phyloP scores from a whole-genome alignment of 164 flowering plant species.

The Santalum album region DNA sequence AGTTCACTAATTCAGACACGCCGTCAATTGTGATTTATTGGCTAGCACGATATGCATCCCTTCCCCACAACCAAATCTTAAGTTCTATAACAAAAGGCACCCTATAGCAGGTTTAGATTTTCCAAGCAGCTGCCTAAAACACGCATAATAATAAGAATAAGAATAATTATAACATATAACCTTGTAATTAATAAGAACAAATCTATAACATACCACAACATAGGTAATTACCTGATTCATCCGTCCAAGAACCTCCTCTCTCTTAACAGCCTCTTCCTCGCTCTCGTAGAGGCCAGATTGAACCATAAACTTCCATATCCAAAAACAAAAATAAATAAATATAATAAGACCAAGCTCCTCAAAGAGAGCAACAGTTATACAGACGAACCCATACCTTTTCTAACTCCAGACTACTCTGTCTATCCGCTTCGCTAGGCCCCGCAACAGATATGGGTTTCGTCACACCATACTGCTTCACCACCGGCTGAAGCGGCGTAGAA shows the following conservation, averaged over 20 bases:
- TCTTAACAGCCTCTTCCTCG: slow-evolving; percentile 49
- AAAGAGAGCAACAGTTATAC: neutral
- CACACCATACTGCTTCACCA: slow-evolving; percentile 51
- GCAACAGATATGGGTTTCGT: slow-evolving; percentile 67
- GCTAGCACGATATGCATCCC: no score
- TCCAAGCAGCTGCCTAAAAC: no score
- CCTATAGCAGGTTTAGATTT: no score
- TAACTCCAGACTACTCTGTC: slow-evolving; percentile 49
- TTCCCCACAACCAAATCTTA: no score
- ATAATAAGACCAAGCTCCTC: neutral
- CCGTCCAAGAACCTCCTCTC: slow-evolving; percentile 63
- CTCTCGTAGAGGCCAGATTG: slow-evolving; percentile 67
- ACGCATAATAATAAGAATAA: no score
- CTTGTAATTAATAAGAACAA: no score
- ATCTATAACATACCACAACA: no score
- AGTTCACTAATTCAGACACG: no score
- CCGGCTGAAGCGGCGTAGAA: slow-evolving; percentile 22
- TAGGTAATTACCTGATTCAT: slow-evolving; percentile 51
- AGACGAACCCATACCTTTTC: slow-evolving; percentile 48
- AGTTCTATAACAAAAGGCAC: no score
- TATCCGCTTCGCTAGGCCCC: slow-evolving; percentile 59
- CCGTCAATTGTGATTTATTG: no score
- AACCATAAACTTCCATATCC: slow-evolving; percentile 38
- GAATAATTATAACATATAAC: no score
- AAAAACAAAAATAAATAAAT: neutral